A percentile compares a stretch with the other conserved stretches of the same genome.
phyloP scores from a whole-genome alignment of 2,329 filamentous ascomycete genomes.

The Metarhizium anisopliae region DNA sequence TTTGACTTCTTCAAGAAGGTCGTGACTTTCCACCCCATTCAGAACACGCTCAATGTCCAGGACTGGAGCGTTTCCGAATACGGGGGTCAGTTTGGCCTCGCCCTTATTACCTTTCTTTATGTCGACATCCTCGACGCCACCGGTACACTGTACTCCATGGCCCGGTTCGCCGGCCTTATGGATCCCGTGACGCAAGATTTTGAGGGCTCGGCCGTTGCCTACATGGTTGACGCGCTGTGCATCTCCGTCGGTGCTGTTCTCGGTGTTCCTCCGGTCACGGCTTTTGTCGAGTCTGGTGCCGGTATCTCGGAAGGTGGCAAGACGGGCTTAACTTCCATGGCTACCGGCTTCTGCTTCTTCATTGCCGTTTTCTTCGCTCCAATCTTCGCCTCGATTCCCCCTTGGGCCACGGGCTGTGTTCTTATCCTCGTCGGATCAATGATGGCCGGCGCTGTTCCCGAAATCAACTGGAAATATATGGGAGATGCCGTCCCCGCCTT shows the following conservation, averaged over 20 bases:
- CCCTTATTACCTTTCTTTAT: constrained; percentile 82
- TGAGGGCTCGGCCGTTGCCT: constrained; percentile 74
- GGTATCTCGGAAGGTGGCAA: constrained; percentile 82
- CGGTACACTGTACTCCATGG: constrained; percentile 84
- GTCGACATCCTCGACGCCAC: constrained; percentile 85
- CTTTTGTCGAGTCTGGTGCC: constrained; percentile 82
- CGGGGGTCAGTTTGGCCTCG: constrained; percentile 69
- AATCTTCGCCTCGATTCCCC: constrained; percentile 81
- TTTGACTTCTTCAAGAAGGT: constrained; percentile 89
- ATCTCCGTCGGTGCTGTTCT: constrained; percentile 75
- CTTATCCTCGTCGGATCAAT: constrained; percentile 79
- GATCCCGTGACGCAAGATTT: constrained; percentile 81
- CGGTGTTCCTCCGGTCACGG: constrained; percentile 72
- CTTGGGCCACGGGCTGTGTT: constrained; percentile 86
- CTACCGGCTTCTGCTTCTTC: constrained; percentile 75
- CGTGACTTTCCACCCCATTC: constrained; percentile 73
- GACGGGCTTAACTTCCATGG: constrained; percentile 75
- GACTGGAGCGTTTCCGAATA: constrained; percentile 63
- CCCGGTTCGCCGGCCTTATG: constrained; percentile 70
- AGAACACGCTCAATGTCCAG: constrained; percentile 59
- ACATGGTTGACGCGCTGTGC: constrained; percentile 69
- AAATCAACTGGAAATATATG: constrained; percentile 85
- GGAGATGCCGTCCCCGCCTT: constrained; percentile 81
- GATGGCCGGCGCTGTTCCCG: constrained; percentile 69
- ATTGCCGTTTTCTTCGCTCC: constrained; percentile 83